phyloP scores from a whole-genome alignment of 2,329 filamentous ascomycete species.

The Xylaria sp. region DNA sequence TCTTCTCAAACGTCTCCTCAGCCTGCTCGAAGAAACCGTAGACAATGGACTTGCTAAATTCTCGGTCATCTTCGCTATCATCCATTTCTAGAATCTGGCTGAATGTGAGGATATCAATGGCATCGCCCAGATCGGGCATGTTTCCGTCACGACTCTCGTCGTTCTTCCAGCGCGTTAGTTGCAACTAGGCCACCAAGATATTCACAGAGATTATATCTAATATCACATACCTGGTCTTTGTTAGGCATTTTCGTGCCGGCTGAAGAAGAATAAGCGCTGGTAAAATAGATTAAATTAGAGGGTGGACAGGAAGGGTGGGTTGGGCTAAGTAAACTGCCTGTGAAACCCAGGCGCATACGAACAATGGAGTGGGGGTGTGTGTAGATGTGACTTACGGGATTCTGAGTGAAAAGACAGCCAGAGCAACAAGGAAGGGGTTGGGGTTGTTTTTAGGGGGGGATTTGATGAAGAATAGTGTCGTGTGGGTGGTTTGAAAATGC shows the following conservation, averaged over 20 bases:
- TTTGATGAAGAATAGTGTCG: conserved; percentile 29
- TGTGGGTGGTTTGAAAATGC: conserved; percentile 33
- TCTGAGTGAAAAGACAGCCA: conserved; percentile 17
- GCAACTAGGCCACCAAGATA: background rate
- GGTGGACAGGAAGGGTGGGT: conserved; percentile 12
- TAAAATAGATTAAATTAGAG: conserved; percentile 20
- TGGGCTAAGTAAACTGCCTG: conserved; percentile 18
- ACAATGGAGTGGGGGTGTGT: conserved; percentile 10
- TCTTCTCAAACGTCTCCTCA: conserved; percentile 83
- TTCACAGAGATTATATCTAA: conserved; percentile 4
- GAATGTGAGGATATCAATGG: conserved; percentile 83
- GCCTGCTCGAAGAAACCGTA: conserved; percentile 94
- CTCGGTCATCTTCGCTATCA: conserved; percentile 82
- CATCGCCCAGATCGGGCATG: conserved; percentile 74
- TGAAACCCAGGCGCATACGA: conserved; percentile 8
- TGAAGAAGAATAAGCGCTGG: conserved; percentile 24
- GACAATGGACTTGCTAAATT: conserved; percentile 90
- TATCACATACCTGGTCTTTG: conserved; percentile 46
- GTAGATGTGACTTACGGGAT: conserved; percentile 23
- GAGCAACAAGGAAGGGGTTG: conserved; percentile 17
- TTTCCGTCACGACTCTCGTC: conserved; percentile 59
- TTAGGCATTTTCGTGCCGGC: conserved; percentile 41
- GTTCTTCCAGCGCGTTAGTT: conserved; percentile 50
- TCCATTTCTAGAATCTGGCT: conserved; percentile 99
- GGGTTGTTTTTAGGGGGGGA: conserved; percentile 17